Conservation (phyloP, 331 rosid genomes). For the Rosa hybrid region DNA sequence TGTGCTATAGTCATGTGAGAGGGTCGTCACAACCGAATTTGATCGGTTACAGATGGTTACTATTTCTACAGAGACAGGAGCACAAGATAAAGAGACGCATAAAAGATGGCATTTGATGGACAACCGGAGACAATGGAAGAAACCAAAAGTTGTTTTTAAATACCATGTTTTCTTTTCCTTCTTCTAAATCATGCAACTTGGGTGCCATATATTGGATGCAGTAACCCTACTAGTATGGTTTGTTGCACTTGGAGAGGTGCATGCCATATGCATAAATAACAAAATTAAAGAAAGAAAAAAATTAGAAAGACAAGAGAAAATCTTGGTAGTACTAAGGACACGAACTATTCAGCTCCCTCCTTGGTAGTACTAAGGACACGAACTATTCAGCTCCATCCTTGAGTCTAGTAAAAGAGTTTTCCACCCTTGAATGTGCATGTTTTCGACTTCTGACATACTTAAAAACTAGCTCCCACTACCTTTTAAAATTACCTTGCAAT, state of each 20-base stretch:
- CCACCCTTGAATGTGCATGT: not conserved
- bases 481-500: slow-evolving; percentile 82
- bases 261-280: not conserved
- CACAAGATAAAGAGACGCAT: not conserved
- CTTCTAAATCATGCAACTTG: not conserved
- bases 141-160: not conserved
- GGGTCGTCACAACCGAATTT: not conserved
- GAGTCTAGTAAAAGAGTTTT: not conserved
- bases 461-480: slow-evolving; percentile 7
- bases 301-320: not conserved
- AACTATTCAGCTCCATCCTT: not conserved
- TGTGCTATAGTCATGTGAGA: not conserved
- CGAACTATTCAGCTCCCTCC: not conserved
- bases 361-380: not conserved
- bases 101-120: not conserved
- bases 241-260: not conserved
- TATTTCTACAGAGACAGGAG: not conserved
- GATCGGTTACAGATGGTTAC: no score
- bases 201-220: not conserved
- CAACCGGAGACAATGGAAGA: not conserved
- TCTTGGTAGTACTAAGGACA: not conserved
- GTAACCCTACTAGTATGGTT: not conserved
- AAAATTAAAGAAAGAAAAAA: not conserved
- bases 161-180: no score
- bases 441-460: not conserved